These are phyloP conservation scores for Ceratobasidium sp. DNA, from an alignment of 1,284 basidiomycete genomes.

Conservation along the genomic window DNA sequence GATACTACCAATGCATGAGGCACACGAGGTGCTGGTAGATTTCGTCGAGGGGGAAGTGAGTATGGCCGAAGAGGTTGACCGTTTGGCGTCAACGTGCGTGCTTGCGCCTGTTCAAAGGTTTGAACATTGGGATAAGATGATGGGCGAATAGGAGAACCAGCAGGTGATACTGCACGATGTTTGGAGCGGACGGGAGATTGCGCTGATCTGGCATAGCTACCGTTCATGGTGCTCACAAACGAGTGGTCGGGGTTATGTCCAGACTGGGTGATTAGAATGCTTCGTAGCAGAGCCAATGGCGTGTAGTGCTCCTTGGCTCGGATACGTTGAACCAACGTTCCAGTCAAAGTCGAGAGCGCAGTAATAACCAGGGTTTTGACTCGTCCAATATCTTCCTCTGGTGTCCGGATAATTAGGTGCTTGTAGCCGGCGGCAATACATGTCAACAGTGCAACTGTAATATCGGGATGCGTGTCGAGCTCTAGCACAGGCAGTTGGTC, in stretches of 20 bases:
- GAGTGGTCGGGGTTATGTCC: constrained; percentile 26
- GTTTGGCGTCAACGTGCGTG: background rate
- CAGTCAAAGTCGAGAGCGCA: constrained; percentile 14
- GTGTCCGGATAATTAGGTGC: constrained; percentile 27
- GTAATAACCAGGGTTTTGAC: constrained; percentile 24
- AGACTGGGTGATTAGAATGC: constrained; percentile 30
- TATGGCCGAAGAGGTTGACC: constrained; percentile 1
- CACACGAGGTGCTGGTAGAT: constrained; percentile 34
- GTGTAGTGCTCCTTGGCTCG: constrained; percentile 32
- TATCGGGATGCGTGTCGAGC: constrained; percentile 30
- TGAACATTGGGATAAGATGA: constrained; percentile 25
- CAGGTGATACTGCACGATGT: constrained; percentile 24
- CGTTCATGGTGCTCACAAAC: background rate
- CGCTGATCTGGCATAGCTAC: background rate
- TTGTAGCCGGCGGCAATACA: constrained; percentile 34
- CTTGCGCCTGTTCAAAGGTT: constrained; percentile 6
- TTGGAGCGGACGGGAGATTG: constrained; percentile 28
- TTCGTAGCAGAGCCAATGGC: constrained; percentile 22
- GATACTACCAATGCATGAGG: constrained; percentile 72
- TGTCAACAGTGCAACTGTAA: constrained; percentile 28
- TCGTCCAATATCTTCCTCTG: constrained; percentile 29
- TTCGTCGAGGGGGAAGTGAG: constrained; percentile 11
- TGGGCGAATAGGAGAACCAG: constrained; percentile 11
- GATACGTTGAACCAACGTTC: constrained; percentile 17
- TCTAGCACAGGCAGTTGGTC: constrained; percentile 18